Base-by-base conservation (phyloP, 257 asterid genomes). In the Primulina huaijiensis region DNA sequence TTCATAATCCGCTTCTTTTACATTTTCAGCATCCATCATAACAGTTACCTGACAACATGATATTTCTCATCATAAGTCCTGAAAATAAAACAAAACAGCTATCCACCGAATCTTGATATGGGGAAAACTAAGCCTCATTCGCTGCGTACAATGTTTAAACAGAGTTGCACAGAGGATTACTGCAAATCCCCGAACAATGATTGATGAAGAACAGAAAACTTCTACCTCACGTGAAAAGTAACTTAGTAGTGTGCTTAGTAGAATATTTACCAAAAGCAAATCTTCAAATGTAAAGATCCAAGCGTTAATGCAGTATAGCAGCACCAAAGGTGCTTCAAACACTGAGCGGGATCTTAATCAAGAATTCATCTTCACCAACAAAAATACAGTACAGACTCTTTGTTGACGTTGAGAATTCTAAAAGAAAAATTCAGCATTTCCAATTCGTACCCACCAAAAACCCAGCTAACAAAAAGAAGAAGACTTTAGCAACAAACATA, bases 21-120 rank as follows among this genome's bases (percentile, higher is more conserved):
- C 80, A 71, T 60, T 72, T 21, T 81, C 81, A 72, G 82, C 75
- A 72, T 82, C 83, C 85, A 83, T 82, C 73, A 21, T 53, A 52
- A 72, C 73, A 62, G 56, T 65, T 72, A 77, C 66, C 83, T 75
- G 69, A 60, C 65, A 77, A 68, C 10, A n/a, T 31, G 9, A 30
- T 1, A 27, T 43, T 55, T 55, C 63, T 29, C 67, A 73, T 75
- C 67, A 70, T 14, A 38, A 55, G 4, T 57, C 65, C 67, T 56
- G 76, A 55, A 71, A 62, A 58, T 16, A 53, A 70, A 55, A 43
- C 37, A 52, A 31, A 69, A 62, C 74, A 65, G 50, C 55, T 72
- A 23, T 11, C 71, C 75, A 43, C 6, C n/a, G 14, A 50, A 50
- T 16, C 21, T 50, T 50, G 21, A 38, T 17, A 16, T 37, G 31